phyloP scores from a whole-genome alignment of 2,329 filamentous ascomycete genomes.

The Tolypocladium tropicale region DNA sequence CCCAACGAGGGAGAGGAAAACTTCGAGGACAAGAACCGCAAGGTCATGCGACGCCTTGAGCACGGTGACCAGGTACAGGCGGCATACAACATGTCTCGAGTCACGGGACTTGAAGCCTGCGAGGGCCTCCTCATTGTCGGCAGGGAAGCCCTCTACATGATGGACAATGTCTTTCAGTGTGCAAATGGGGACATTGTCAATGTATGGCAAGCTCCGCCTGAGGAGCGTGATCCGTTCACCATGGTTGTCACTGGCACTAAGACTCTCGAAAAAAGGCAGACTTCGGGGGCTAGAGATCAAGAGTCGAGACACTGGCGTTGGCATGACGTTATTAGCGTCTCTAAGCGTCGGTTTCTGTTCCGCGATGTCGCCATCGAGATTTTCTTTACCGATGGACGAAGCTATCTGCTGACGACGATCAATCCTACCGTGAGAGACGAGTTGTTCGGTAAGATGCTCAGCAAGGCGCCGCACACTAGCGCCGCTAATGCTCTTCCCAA shows the following conservation, averaged over 20 bases:
- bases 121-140: slow-evolving; percentile 91
- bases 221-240: slow-evolving; percentile 91
- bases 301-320: slow-evolving; percentile 88
- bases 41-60: slow-evolving; percentile 89
- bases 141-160: slow-evolving; percentile 83
- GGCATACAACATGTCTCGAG: slow-evolving; percentile 90
- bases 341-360: slow-evolving; percentile 89
- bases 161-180: slow-evolving; percentile 94
- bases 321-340: slow-evolving; percentile 89
- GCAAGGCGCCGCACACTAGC: slow-evolving; percentile 71
- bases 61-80: slow-evolving; percentile 86
- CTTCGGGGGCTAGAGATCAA: slow-evolving; percentile 50
- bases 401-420: slow-evolving; percentile 82
- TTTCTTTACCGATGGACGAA: slow-evolving; percentile 94
- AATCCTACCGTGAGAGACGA: slow-evolving; percentile 67
- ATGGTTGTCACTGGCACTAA: slow-evolving; percentile 74
- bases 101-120: slow-evolving; percentile 84
- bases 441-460: slow-evolving; percentile 63
- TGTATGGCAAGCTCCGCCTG: slow-evolving; percentile 82
- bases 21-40: slow-evolving; percentile 96
- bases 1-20: slow-evolving; percentile 62
- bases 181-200: slow-evolving; percentile 95
- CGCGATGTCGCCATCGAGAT: slow-evolving; percentile 93
- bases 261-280: slow-evolving; percentile 50
- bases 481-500: slow-evolving; percentile 59